Evolutionary conservation across 2,329 filamentous ascomycete species (phyloP), one percentile per base, ranked within the genome.

Genomic region (Aureobasidium leucospermi): DNA sequence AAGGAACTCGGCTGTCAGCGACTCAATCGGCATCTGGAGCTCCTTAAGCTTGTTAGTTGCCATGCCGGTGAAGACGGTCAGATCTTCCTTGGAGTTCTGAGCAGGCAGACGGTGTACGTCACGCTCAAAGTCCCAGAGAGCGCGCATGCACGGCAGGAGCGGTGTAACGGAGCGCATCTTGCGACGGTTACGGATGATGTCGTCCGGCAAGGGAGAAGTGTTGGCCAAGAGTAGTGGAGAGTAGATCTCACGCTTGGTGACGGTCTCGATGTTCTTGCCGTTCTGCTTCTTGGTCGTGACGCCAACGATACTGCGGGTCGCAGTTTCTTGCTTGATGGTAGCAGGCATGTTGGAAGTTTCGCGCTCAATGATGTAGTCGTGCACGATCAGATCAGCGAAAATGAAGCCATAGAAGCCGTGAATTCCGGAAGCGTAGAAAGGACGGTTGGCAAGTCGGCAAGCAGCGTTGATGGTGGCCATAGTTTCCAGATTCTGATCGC

Each of bases 321-420:
- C 80, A 1, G 89, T 88, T 71, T 99, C 94, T 4, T 81, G 75
- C 16, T 63, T 65, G 3, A 75, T 66, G 7, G 65, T 60, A 0
- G 81, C 79, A 19, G 83, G 70, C 11, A 89, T 77, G 69, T 97
- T 97, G 60, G 88, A 86, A 63, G 87, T 86, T 62, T 90, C 85
- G 60, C 94, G 86, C 76, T 96, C 87, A 62, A 99, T 87, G 62
- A 94, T 85, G 69, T 90, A 99, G 67, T 92, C 86, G 72, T 99
- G 94, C 67, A 86, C 82, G 66, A 96, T 90, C 23, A 99, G 81
- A 72, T 99, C 94, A 60, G 89, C 88, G 72, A 99, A 99, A 65
- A 96, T 88, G 76, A 90, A 99, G 59, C 94, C 94, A 72, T 95
- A 97, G 71, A 96, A 82, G 51, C 94, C 94, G 70, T 96, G 90